Percentiles rank a stretch among this genome's conserved stretches.
Conservation (phyloP, 2,329 filamentous ascomycete genomes). For the Trichoderma cornu-damae region DNA sequence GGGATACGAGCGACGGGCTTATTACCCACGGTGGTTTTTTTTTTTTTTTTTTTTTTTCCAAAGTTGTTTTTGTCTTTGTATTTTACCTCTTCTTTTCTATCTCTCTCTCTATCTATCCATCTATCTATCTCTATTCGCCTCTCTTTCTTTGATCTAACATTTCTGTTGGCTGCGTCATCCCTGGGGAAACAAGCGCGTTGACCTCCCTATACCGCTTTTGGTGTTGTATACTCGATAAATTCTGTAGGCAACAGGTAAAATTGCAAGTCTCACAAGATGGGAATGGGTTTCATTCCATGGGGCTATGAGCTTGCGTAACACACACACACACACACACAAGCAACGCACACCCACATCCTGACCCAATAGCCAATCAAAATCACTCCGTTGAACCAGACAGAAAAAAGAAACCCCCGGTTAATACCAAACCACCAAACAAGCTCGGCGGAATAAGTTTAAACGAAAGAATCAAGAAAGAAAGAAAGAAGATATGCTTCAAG, state of each 20-base stretch:
- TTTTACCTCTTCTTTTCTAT: background rate
- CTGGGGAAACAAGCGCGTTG: background rate
- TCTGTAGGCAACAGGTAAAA: background rate
- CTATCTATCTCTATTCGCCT: background rate
- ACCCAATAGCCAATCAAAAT: constrained; percentile 7
- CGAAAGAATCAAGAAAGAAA: background rate
- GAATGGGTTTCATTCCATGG: constrained; percentile 12
- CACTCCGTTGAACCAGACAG: background rate
- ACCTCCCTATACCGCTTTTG: background rate
- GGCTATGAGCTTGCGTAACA: background rate
- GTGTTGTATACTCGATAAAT: background rate
- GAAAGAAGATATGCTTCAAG: constrained; percentile 9
- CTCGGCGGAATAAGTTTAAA: too few species aligned
- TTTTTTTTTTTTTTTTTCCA: background rate
- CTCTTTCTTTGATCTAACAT: background rate
- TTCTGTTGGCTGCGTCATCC: background rate
- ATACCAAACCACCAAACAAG: background rate
- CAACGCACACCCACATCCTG: background rate
- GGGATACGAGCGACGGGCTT: constrained; percentile 14
- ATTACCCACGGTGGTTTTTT: constrained; percentile 1
- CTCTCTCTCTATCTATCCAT: background rate
- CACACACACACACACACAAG: too few species aligned
- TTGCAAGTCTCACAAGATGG: background rate
- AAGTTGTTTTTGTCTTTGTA: background rate
- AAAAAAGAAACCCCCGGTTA: background rate